A percentile compares a stretch with the other conserved stretches of the same genome.
These are phyloP conservation scores for Sarocladium oryzae DNA, from an alignment of 2,329 filamentous ascomycete genomes.

Conservation along the genomic window DNA sequence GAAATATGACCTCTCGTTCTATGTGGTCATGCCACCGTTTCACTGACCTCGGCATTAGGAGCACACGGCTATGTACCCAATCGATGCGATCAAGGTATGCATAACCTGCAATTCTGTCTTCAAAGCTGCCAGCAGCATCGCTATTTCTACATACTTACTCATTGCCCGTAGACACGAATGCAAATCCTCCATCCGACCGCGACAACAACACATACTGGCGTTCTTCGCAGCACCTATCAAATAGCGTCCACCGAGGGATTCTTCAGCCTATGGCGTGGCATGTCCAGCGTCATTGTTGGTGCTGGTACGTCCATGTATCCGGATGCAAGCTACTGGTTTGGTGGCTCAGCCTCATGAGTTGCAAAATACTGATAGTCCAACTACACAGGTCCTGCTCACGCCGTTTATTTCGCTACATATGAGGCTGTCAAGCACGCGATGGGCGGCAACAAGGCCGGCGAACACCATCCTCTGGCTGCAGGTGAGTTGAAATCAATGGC, in stretches of 20 bases:
- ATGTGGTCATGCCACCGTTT: neutral
- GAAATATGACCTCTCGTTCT: too few species aligned
- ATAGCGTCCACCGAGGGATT: constrained; percentile 88
- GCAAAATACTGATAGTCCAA: neutral
- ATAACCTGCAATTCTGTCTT: constrained; percentile 6
- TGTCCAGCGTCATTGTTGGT: constrained; percentile 93
- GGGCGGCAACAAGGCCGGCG: constrained; percentile 81
- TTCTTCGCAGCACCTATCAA: constrained; percentile 86
- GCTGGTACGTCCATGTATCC: constrained; percentile 59
- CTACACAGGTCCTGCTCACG: constrained; percentile 83
- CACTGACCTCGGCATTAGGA: constrained; percentile 51
- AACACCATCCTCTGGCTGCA: constrained; percentile 88
- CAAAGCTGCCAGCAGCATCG: neutral
- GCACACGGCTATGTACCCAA: constrained; percentile 98
- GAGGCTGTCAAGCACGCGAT: constrained; percentile 95
- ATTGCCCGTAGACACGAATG: constrained; percentile 76
- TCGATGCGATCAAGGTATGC: constrained; percentile 93
- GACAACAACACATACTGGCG: constrained; percentile 73
- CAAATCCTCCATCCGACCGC: constrained; percentile 85
- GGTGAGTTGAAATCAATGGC: constrained; percentile 47
- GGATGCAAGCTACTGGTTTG: neutral
- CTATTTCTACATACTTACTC: constrained; percentile 14
- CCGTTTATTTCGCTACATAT: constrained; percentile 97
- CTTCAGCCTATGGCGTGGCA: constrained; percentile 87
- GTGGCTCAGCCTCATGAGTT: neutral